Conservation (phyloP, 202 grass and related monocot genomes). For the Zoysia matrella region DNA sequence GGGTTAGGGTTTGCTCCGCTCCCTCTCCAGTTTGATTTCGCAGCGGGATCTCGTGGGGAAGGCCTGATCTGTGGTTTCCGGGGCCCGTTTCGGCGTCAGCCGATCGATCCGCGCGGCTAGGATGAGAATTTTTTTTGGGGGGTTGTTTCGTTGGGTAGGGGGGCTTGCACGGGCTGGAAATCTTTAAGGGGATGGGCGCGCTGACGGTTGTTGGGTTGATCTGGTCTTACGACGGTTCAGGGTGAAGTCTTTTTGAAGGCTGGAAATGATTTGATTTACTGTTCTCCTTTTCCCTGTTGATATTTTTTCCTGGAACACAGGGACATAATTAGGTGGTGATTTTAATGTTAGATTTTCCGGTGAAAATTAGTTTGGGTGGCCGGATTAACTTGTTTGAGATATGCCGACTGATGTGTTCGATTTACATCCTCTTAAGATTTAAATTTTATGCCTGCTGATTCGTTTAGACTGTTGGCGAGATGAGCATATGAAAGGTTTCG, state of each 20-base stretch:
- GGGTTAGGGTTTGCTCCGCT: constrained; percentile 52
- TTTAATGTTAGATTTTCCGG: background rate
- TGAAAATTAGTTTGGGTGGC: background rate
- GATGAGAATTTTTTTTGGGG: background rate
- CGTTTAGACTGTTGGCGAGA: constrained; percentile 8
- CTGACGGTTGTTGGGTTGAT: background rate
- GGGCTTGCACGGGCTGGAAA: constrained; percentile 11
- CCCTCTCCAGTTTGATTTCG: background rate
- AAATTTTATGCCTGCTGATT: constrained; percentile 24
- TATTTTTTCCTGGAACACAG: background rate
- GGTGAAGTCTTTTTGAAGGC: background rate
- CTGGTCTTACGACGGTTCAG: background rate
- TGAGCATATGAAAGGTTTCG: background rate
- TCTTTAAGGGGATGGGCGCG: background rate
- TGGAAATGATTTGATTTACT: constrained; percentile 4
- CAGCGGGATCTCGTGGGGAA: background rate
- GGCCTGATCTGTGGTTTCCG: constrained; percentile 27
- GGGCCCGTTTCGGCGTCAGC: constrained; percentile 15
- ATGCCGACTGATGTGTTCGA: background rate
- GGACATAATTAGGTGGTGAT: background rate
- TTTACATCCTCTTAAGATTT: constrained; percentile 29
- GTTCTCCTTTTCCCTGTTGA: background rate
- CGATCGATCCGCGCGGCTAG: constrained; percentile 32
- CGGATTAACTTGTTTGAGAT: background rate
- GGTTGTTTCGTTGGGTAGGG: background rate